Evolutionary conservation across 768 basidiomycete genomes (phyloP).

Genomic region (Rhodotorula diobovata): DNA sequence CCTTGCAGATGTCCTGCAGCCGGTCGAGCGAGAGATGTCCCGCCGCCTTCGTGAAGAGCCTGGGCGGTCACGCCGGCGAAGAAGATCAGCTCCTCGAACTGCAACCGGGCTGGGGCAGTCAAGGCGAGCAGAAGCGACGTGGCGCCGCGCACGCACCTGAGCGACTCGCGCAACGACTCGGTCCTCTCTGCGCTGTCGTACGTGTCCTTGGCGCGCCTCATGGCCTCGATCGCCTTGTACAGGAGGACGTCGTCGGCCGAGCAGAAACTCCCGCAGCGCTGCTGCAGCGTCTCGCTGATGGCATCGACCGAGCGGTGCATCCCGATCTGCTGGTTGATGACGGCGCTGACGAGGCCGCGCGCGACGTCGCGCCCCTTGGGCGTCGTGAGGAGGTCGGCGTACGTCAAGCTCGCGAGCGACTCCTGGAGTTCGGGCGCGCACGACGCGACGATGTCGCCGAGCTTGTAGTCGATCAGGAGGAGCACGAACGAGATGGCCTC

Average conservation of each 20-base stretch:
- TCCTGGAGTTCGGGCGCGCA: constrained; percentile 64
- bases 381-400: constrained; percentile 78
- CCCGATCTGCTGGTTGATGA: constrained; percentile 96
- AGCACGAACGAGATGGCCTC: constrained; percentile 93
- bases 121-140: neutral
- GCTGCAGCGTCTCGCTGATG: constrained; percentile 88
- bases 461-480: constrained; percentile 81
- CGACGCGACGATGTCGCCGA: constrained; percentile 78
- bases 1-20: constrained; percentile 77
- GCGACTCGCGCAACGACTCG: constrained; percentile 75
- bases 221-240: constrained; percentile 94
- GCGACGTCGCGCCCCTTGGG: constrained; percentile 80
- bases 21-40: constrained; percentile 76
- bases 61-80: constrained; percentile 43
- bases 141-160: constrained; percentile 57
- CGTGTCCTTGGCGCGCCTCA: constrained; percentile 82
- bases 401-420: constrained; percentile 65
- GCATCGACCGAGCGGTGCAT: constrained; percentile 98
- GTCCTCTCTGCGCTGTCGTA: constrained; percentile 67
- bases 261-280: constrained; percentile 93
- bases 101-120: neutral
- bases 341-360: constrained; percentile 81
- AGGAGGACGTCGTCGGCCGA: constrained; percentile 96
- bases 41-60: constrained; percentile 83
- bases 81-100: neutral